Percentiles rank a stretch among this genome's conserved stretches.
phyloP scores from a whole-genome alignment of 2,329 filamentous ascomycete species.

The Grosmannia huntii region DNA sequence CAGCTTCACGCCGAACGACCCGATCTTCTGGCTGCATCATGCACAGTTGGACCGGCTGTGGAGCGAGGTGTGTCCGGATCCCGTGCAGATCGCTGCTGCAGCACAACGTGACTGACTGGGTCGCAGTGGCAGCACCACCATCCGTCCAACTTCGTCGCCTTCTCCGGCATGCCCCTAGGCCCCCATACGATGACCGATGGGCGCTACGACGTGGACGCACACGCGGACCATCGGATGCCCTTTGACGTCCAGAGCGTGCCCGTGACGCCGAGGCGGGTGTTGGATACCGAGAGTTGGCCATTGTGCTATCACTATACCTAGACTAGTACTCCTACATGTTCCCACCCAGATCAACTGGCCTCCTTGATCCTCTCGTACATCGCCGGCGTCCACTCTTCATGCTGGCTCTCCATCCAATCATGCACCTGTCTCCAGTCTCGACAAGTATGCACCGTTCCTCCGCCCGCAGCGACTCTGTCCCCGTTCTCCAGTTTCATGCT shows the following conservation, averaged over 20 bases:
- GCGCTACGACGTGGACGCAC: neutral
- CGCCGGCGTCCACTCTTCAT: neutral
- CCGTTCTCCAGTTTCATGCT: neutral
- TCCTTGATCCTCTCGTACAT: neutral
- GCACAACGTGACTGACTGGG: too few species aligned
- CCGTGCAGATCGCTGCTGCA: too few species aligned
- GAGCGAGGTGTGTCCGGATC: neutral
- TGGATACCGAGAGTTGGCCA: neutral
- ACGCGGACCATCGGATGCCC: neutral
- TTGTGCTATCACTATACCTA: neutral
- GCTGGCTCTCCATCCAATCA: neutral
- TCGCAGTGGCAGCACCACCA: neutral
- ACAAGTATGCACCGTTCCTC: neutral
- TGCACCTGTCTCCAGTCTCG: constrained; percentile 2
- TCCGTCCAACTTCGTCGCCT: constrained; percentile 1
- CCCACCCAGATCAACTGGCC: neutral
- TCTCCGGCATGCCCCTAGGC: neutral
- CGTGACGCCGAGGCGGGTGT: neutral
- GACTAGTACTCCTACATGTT: too few species aligned
- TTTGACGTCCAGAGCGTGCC: neutral
- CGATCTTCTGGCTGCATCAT: constrained; percentile 1
- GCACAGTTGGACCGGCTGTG: constrained; percentile 1
- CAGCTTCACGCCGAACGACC: neutral
- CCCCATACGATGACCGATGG: neutral
- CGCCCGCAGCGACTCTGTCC: neutral